A percentile compares a stretch with the other conserved stretches of the same genome.
Conservation (phyloP, 176 grass and related monocot species). For the Eremochloa ophiuroides region DNA sequence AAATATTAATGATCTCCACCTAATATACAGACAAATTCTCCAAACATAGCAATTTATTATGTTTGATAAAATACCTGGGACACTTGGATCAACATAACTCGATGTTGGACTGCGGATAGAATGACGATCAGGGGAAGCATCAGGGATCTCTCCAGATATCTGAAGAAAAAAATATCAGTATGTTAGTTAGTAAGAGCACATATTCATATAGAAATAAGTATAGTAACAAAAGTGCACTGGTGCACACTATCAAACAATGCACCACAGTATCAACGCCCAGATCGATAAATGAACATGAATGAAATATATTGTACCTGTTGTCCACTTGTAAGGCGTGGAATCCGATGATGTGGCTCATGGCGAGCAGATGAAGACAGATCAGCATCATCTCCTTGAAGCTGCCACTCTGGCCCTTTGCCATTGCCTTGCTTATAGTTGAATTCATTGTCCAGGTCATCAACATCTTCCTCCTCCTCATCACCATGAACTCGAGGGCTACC, state of each 20-base stretch:
- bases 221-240: background rate
- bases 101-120: constrained; percentile 94
- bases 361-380: constrained; percentile 93
- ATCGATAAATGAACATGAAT: background rate
- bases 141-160: constrained; percentile 93
- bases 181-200: background rate
- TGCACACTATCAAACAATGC: background rate
- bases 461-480: constrained; percentile 95
- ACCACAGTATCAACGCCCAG: background rate
- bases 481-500: constrained; percentile 95
- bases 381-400: constrained; percentile 63
- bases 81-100: constrained; percentile 92
- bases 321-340: constrained; percentile 83
- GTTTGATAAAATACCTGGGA: constrained; percentile 62
- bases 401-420: constrained; percentile 59
- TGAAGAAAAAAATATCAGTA: constrained; percentile 26
- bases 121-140: constrained; percentile 92
- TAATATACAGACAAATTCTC: background rate
- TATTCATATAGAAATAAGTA: constrained; percentile 15
- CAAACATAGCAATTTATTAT: background rate
- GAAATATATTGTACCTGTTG: constrained; percentile 60
- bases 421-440: constrained; percentile 80
- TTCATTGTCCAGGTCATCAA: constrained; percentile 97
- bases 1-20: constrained; percentile 8
- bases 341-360: constrained; percentile 72